These are phyloP conservation scores for Eucalyptus sp. DNA, from an alignment of 345 rosid genomes.

Conservation along the genomic window DNA sequence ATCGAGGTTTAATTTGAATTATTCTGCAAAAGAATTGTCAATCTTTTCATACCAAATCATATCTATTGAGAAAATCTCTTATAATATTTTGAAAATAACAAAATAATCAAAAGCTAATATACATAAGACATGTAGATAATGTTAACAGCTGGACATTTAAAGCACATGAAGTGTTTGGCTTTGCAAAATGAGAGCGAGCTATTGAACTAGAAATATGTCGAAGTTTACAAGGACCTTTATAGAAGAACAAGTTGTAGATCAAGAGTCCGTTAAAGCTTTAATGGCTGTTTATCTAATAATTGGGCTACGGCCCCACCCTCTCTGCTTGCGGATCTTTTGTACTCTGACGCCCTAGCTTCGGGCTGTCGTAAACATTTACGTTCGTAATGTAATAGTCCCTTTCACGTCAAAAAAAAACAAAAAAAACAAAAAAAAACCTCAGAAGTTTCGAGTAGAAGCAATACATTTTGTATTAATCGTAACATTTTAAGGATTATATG, in stretches of 20 bases:
- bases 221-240: background rate
- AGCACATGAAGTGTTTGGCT: background rate
- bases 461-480: no score
- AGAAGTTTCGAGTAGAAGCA: background rate
- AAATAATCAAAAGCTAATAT: background rate
- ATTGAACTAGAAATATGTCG: background rate
- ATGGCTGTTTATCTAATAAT: no score
- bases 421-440: background rate
- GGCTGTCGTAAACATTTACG: no score
- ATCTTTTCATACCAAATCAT: background rate
- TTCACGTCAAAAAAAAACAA: no score
- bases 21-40: background rate
- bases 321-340: no score
- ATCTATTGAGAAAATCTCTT: background rate
- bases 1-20: background rate
- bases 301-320: no score
- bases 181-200: background rate
- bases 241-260: background rate
- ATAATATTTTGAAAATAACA: background rate
- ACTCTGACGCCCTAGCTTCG: no score
- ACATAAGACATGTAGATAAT: background rate
- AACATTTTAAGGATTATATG: background rate
- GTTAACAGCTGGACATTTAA: background rate
- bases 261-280: background rate
- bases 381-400: no score